phyloP scores from a whole-genome alignment of 495 filamentous ascomycete genomes.

The Podospora australis region DNA sequence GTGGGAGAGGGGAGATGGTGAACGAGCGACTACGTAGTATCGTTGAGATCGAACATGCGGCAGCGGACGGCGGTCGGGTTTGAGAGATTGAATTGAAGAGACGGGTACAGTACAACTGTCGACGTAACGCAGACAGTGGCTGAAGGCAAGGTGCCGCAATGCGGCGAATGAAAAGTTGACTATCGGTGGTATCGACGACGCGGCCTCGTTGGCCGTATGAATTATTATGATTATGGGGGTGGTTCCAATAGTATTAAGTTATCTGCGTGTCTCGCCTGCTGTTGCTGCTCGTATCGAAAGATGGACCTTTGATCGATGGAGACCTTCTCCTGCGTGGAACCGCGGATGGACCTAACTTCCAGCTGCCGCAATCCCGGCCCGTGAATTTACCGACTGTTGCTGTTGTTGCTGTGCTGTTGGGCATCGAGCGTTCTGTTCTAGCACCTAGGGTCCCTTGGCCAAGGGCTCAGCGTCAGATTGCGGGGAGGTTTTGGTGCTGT shows the following conservation, averaged over 20 bases:
- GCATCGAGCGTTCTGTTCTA: constrained; percentile 10
- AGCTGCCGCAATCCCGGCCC: constrained; percentile 5
- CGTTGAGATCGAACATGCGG: no score
- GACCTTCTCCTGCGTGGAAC: neutral
- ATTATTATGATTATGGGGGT: no score
- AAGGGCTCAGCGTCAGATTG: no score
- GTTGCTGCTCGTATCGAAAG: constrained; percentile 11
- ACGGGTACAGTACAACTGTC: constrained; percentile 2
- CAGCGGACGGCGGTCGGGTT: constrained; percentile 9
- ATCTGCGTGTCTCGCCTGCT: neutral
- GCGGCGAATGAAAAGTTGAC: constrained; percentile 8
- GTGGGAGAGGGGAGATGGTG: neutral
- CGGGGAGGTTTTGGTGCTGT: no score
- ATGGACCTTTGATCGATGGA: constrained; percentile 1
- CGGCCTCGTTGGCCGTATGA: constrained; percentile 4
- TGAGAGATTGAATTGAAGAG: neutral
- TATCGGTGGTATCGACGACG: neutral
- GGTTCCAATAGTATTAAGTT: no score
- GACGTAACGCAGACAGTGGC: neutral
- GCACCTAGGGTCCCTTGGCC: no score
- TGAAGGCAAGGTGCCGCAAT: neutral
- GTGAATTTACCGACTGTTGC: constrained; percentile 10
- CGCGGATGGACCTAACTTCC: constrained; percentile 2
- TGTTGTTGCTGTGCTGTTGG: no score
- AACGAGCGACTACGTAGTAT: constrained; percentile 3